Conservation (phyloP, 1,284 basidiomycete genomes). For the Ceratobasidium sp. region DNA sequence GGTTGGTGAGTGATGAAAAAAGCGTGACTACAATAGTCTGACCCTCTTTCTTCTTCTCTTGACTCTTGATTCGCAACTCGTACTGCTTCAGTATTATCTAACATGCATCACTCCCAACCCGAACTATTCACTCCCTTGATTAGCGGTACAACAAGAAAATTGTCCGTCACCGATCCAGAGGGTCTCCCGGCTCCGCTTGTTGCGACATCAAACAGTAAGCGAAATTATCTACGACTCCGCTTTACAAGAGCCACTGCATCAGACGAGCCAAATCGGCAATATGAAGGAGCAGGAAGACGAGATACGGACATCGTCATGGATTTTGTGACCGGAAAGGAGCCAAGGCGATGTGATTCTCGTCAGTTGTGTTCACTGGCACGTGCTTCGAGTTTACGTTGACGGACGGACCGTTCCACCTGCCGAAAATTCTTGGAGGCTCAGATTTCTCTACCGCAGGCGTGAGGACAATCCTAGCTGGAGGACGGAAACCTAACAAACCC, state of each 20-base stretch:
- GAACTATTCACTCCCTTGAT: no score
- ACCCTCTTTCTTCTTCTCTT: no score
- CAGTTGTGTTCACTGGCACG: not conserved
- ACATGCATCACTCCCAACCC: no score
- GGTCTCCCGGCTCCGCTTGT: conserved; percentile 80
- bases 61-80: no score
- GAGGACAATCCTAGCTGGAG: conserved; percentile 80
- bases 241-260: conserved; percentile 67
- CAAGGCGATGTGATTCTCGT: conserved; percentile 75
- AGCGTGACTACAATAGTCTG: no score
- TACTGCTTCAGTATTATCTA: no score
- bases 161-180: conserved; percentile 57
- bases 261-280: conserved; percentile 55
- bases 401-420: conserved; percentile 81
- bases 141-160: no score
- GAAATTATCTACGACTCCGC: conserved; percentile 65
- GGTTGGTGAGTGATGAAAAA: no score
- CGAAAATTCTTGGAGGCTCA: conserved; percentile 90
- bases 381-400: conserved; percentile 65
- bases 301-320: conserved; percentile 74
- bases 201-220: conserved; percentile 83
- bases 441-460: conserved; percentile 93
- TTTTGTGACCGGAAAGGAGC: conserved; percentile 68
- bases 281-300: no score
- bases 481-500: conserved; percentile 84